A percentile compares a stretch with the other conserved stretches of the same genome.
Evolutionary conservation across 768 basidiomycete genomes (phyloP).

Genomic region (Mrakia blollopis): DNA sequence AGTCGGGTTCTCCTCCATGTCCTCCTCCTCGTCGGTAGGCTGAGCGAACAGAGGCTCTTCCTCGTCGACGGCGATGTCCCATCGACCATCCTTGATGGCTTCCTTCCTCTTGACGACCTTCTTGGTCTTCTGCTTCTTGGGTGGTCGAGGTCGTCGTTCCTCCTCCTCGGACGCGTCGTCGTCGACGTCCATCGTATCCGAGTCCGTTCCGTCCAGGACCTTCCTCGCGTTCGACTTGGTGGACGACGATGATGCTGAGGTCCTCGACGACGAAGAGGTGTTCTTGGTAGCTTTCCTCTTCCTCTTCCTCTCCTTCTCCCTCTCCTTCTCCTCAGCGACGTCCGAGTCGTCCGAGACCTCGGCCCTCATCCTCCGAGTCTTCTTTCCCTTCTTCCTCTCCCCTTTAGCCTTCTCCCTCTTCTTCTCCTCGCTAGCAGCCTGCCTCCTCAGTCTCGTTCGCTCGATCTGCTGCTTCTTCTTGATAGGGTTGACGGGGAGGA

Average conservation of each 20-base stretch:
- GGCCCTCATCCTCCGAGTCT: conserved; percentile 8
- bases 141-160: neutral
- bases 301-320: neutral
- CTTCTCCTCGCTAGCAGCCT: neutral
- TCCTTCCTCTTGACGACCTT: neutral
- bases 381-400: neutral
- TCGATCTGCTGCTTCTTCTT: neutral
- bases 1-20: neutral
- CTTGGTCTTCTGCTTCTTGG: neutral
- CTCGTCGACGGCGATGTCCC: neutral
- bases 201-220: neutral
- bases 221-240: conserved; percentile 4
- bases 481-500: neutral
- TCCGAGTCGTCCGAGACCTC: conserved; percentile 10
- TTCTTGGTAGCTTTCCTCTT: neutral
- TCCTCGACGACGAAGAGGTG: neutral
- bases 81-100: neutral
- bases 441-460: no score
- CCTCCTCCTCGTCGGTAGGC: neutral
- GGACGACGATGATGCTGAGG: neutral
- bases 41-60: neutral
- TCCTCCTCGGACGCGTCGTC: neutral
- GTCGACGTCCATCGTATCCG: neutral
- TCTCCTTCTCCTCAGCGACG: neutral
- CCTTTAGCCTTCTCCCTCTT: neutral